Percentiles rank a stretch among this genome's conserved stretches.
Conservation (phyloP, 352 stramenopile genomes). For the Pythium rishiriense region DNA sequence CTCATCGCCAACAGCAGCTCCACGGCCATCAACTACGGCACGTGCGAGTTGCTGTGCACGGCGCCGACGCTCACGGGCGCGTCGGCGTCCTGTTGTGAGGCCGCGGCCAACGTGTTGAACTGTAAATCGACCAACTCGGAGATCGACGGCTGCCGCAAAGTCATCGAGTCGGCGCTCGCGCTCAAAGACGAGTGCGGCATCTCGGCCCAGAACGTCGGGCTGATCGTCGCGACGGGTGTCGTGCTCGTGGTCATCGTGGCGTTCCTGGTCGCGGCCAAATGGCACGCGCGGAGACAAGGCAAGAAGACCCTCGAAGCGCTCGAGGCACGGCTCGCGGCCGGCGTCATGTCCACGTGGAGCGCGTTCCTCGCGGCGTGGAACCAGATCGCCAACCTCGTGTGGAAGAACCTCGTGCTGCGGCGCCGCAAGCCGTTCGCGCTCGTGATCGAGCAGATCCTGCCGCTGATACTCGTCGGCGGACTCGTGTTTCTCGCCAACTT, state of each 20-base stretch:
- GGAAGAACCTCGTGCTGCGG: slow-evolving; percentile 67
- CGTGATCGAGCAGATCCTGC: slow-evolving; percentile 56
- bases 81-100: slow-evolving; percentile 8
- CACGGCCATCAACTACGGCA: slow-evolving; percentile 4
- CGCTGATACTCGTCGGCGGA: slow-evolving; percentile 43
- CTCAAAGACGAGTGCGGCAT: slow-evolving; percentile 43
- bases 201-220: slow-evolving; percentile 34
- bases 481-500: slow-evolving; percentile 67
- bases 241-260: slow-evolving; percentile 27
- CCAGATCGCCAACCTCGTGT: slow-evolving; percentile 63
- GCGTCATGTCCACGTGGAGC: slow-evolving; percentile 29
- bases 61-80: slow-evolving; percentile 5
- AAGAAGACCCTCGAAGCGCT: slow-evolving; percentile 21
- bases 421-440: slow-evolving; percentile 43
- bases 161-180: slow-evolving; percentile 45
- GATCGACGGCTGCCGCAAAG: slow-evolving; percentile 21
- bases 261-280: slow-evolving; percentile 26
- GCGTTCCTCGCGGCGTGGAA: slow-evolving; percentile 41
- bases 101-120: slow-evolving; percentile 25
- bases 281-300: slow-evolving; percentile 20
- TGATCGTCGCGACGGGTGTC: slow-evolving; percentile 33
- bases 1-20: slow-evolving; percentile 5
- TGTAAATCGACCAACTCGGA: slow-evolving; percentile 11
- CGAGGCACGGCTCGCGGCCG: slow-evolving; percentile 22
- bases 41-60: slow-evolving; percentile 23